A percentile compares a stretch with the other conserved stretches of the same genome.
phyloP scores from a whole-genome alignment of 2,329 filamentous ascomycete genomes.

The Leptographium procerum region DNA sequence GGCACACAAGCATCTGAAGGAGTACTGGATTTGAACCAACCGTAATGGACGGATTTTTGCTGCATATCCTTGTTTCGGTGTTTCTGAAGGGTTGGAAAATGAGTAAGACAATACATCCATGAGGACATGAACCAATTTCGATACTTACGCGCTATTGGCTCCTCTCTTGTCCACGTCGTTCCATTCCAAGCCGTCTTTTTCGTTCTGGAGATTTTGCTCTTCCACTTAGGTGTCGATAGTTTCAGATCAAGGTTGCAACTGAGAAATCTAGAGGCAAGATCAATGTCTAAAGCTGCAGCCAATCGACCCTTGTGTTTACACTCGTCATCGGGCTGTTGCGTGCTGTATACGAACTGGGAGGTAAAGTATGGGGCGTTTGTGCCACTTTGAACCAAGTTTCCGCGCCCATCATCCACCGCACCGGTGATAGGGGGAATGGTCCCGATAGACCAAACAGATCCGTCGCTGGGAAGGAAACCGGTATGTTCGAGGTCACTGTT shows the following conservation, averaged over 20 bases:
- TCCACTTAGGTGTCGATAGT: background rate
- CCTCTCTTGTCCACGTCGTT: constrained; percentile 25
- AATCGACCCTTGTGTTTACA: constrained; percentile 63
- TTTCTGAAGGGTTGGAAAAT: background rate
- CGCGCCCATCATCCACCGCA: constrained; percentile 50
- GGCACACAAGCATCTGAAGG: background rate
- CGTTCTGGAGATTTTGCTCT: background rate
- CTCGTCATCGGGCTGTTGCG: constrained; percentile 42
- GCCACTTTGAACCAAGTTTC: constrained; percentile 53
- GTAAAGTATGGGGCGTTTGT: constrained; percentile 59
- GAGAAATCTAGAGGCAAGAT: constrained; percentile 56
- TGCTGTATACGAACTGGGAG: constrained; percentile 33
- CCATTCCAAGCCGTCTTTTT: constrained; percentile 29
- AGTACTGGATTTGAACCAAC: too few species aligned
- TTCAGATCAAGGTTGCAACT: constrained; percentile 27
- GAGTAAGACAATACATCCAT: background rate
- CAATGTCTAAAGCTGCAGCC: constrained; percentile 70
- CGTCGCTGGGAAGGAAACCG: constrained; percentile 35
- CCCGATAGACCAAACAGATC: constrained; percentile 67
- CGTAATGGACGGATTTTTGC: constrained; percentile 49
- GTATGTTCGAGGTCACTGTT: constrained; percentile 2
- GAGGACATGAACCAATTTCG: background rate
- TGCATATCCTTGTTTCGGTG: constrained; percentile 5
- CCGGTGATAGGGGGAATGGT: constrained; percentile 48
- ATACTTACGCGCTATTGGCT: constrained; percentile 11